These are phyloP conservation scores for Solanum peruvianum DNA, from an alignment of 257 asterid species.

Conservation along the genomic window DNA sequence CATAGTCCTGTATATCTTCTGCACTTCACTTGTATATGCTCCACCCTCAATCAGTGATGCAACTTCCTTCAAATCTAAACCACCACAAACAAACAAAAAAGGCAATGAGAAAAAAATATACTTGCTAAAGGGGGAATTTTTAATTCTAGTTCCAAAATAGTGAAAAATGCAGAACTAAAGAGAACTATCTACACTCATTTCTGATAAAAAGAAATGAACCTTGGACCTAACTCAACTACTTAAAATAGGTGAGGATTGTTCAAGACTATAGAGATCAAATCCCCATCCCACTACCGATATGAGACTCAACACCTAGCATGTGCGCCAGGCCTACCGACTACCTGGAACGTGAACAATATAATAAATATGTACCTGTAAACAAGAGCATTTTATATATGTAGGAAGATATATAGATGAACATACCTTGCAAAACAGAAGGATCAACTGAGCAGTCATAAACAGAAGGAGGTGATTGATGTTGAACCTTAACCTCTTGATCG, in stretches of 20 bases:
- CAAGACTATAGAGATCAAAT: not conserved
- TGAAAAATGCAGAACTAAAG: not conserved
- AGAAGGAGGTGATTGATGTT: slow-evolving; percentile 43
- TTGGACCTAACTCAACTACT: not conserved
- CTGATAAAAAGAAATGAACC: not conserved
- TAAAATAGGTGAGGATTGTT: not conserved
- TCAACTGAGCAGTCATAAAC: slow-evolving; percentile 18
- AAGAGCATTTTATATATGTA: not conserved
- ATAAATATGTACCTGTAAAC: not conserved
- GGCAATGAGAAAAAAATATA: not conserved
- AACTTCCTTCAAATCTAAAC: slow-evolving; percentile 53
- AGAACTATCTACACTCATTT: not conserved
- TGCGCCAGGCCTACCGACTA: not conserved
- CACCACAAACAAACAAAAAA: not conserved
- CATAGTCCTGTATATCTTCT: slow-evolving; percentile 61
- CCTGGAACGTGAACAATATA: not conserved
- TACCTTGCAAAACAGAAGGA: slow-evolving; percentile 46
- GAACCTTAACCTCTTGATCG: slow-evolving; percentile 66
- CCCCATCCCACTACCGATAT: not conserved
- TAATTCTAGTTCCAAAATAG: not conserved
- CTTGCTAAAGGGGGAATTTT: not conserved
- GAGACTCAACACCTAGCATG: not conserved
- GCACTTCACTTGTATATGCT: slow-evolving; percentile 56
- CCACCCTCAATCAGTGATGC: slow-evolving; percentile 62
- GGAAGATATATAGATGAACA: not conserved